These are phyloP conservation scores for Gardenia jasminoides DNA, from an alignment of 257 asterid genomes.

Conservation along the genomic window DNA sequence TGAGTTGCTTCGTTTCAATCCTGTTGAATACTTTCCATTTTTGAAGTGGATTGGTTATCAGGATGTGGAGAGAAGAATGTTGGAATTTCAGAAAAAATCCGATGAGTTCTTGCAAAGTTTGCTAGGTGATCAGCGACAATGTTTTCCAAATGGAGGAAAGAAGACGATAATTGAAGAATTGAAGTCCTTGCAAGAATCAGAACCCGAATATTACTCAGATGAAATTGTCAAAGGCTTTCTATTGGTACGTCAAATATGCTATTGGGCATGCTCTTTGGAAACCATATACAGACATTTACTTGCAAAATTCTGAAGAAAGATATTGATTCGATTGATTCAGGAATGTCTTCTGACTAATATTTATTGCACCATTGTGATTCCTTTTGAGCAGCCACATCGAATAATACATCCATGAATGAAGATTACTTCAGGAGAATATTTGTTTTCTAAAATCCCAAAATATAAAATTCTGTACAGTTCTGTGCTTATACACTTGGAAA, in stretches of 20 bases:
- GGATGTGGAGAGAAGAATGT: slow-evolving; percentile 6
- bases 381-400: no score
- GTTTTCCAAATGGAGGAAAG: not conserved
- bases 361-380: no score
- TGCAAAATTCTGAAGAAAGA: no score
- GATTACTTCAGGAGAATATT: no score
- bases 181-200: slow-evolving; percentile 2
- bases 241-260: slow-evolving; percentile 5
- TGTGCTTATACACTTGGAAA: no score
- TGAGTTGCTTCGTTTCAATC: not conserved
- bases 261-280: no score
- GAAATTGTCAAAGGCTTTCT: slow-evolving; percentile 28
- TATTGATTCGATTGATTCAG: no score
- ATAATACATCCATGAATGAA: no score
- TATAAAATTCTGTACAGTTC: no score
- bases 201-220: slow-evolving; percentile 8
- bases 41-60: slow-evolving; percentile 9
- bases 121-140: not conserved
- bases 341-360: no score
- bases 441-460: no score
- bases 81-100: not conserved
- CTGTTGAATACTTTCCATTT: slow-evolving; percentile 8
- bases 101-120: slow-evolving; percentile 16
- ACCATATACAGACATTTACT: no score
- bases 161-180: slow-evolving; percentile 6